Base-by-base conservation (phyloP, 345 rosid species). In the Anacardium occidentale region DNA sequence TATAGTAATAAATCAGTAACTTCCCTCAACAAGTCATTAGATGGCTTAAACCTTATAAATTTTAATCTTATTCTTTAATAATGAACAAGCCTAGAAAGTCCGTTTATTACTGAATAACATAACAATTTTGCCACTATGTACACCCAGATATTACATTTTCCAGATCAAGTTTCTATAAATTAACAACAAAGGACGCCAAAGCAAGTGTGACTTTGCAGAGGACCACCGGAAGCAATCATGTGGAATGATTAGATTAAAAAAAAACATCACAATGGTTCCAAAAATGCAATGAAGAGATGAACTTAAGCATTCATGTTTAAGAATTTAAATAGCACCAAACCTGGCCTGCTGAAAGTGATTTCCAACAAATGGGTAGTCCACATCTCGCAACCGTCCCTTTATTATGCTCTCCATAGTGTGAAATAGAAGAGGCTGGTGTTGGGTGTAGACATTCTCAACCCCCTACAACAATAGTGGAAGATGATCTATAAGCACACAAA, bases 281-380 rank as follows among this genome's bases (percentile, higher is more conserved):
- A 13, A 73, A 47, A 63, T 22, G 32, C 34, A 44, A 53, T 10
- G 40, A 47, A 42, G 11, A 66, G 48, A 68, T 56, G 25, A 68
- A 50, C 47, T 8, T 22, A 57, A 47, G 67, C 26, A 25, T 32
- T 62, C 32, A 65, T 17, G 10, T 0, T n/a, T 37, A 10, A 45
- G 42, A 56, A 42, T 7, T 61, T 76, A 4, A 3, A 17, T 60
- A 37, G 42, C 44, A 55, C 85, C 91, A 66, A 65, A 95, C 98
- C 99, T 90, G 77, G 89, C 98, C 82, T 91, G 99, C 81, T 89
- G 99, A 81, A 80, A 95, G 77, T 93, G 99, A 66, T 93, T 91
- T 69, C 96, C 98, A 68, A 93, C 89, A 77, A 83, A 95, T 59
- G 99, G 98, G 80, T 92, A 92, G 78, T 92, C 99, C 64, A 92